Base-by-base conservation (phyloP, 805 yeast genomes). In the Spathaspora passalidarum region DNA sequence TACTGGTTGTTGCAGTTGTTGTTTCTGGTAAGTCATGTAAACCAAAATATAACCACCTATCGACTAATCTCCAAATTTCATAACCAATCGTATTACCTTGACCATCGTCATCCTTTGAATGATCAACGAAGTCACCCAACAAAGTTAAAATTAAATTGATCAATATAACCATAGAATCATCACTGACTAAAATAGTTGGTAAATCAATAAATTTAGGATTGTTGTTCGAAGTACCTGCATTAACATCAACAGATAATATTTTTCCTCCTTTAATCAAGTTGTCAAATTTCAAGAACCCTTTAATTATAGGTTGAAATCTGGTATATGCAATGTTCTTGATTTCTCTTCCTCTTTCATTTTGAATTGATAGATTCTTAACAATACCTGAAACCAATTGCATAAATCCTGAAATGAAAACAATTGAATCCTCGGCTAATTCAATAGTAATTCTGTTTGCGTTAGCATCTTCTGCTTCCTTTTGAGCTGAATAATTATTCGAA, bases 391-490 rank as follows among this genome's bases (percentile, higher is more conserved):
- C 68, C 42, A 94, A 66, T 20, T 86, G 81, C 47, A 89, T 69
- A 53, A 87, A 82, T 0, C 96, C 86, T 0, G 91, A 78, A 5
- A 90, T 69, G 44, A 87, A 81, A 6, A 88, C 75, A 6, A 88
- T 66, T 0, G 91, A 85, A 59, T 90, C 97, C 52, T 88, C 96
- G 29, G 87, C 86, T 25, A 90, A 68, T 43, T 84, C 88, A 9
- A 72, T 65, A 6, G 62, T 44, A 13, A 65, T 56, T 23, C 56
- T 74, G 26, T 73, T 76, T 20, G 63, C 57, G 37, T 56, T 41
- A 47, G 65, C 38, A 46, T 62, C 67, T 7, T 58, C 62, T 3
- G 58, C 49, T 4, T 52, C 51, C 16, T 44, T 39, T 22, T 49
- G 45, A n/a, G 50, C 50, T 3, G 46, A 25, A n/a, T 19, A 44